Conservation (phyloP, 495 filamentous ascomycete species). For the Aspergillus ellipticus region DNA sequence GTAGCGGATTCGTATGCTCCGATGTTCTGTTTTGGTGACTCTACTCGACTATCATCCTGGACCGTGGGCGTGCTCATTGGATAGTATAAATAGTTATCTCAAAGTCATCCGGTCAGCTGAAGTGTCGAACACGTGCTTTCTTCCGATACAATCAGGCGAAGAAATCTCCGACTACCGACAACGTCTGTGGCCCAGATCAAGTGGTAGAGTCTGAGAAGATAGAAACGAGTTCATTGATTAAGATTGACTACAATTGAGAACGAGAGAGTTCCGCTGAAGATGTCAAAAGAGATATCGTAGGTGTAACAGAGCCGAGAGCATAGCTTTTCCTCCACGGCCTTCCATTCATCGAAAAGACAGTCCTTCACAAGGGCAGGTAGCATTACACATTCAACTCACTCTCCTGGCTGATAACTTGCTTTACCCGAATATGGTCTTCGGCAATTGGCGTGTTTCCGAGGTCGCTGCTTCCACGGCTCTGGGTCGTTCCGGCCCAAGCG, state of each 20-base stretch:
- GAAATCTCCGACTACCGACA: no score
- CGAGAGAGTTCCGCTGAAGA: no score
- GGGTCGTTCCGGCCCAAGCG: constrained; percentile 35
- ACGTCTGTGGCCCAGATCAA: no score
- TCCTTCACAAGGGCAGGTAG: background rate
- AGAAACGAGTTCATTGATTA: no score
- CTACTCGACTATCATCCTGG: no score
- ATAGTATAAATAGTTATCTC: background rate
- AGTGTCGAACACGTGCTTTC: background rate
- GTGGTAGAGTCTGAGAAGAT: no score
- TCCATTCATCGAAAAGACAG: background rate
- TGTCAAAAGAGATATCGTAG: no score
- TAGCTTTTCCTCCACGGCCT: background rate
- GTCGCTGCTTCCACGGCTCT: constrained; percentile 25
- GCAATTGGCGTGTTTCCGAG: constrained; percentile 3
- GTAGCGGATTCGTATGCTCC: background rate
- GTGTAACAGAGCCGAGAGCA: no score
- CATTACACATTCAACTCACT: constrained; percentile 27
- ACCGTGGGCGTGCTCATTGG: no score
- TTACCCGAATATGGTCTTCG: constrained; percentile 33
- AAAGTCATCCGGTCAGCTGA: background rate
- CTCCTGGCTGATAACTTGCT: constrained; percentile 39
- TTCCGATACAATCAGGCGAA: background rate
- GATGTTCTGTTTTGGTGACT: background rate
- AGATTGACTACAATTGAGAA: no score